Evolutionary conservation across 208 protist genomes (phyloP).

Genomic region (Leptomonas seymouri): DNA sequence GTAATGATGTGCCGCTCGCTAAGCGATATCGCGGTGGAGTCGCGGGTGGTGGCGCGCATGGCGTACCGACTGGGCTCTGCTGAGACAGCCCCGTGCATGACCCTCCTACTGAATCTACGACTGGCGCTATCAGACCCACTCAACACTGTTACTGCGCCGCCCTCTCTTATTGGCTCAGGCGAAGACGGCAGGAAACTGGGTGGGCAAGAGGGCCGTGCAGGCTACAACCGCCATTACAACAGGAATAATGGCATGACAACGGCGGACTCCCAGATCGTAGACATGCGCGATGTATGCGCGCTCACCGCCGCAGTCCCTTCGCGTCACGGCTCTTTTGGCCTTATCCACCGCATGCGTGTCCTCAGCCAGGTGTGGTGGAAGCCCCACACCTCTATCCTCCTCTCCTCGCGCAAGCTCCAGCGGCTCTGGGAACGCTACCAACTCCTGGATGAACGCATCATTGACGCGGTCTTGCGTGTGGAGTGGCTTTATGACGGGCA

Average conservation of each 20-base stretch:
- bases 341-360: slow-evolving; percentile 53
- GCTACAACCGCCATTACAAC: background rate
- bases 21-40: slow-evolving; percentile 49
- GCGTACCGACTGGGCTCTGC: slow-evolving; percentile 51
- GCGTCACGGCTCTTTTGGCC: slow-evolving; percentile 25
- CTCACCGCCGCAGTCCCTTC: slow-evolving; percentile 13
- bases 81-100: slow-evolving; percentile 42
- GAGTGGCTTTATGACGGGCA: slow-evolving; percentile 49
- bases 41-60: slow-evolving; percentile 52
- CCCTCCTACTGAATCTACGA: slow-evolving; percentile 60
- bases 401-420: slow-evolving; percentile 40
- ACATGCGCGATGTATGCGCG: slow-evolving; percentile 19
- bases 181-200: background rate
- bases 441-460: slow-evolving; percentile 49
- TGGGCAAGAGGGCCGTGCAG: too few species aligned
- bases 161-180: background rate
- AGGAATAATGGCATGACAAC: background rate
- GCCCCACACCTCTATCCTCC: slow-evolving; percentile 47
- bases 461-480: slow-evolving; percentile 62
- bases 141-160: background rate
- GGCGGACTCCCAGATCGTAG: slow-evolving; percentile 11
- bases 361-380: slow-evolving; percentile 70
- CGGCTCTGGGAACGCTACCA: slow-evolving; percentile 41
- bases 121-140: slow-evolving; percentile 30
- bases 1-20: slow-evolving; percentile 40